These are phyloP conservation scores for sweet orange (Citrus sinensis) DNA, from an alignment of 345 rosid species.

Conservation along the genomic window DVS_A1.0 CM039162.1:19137501-19138000, in stretches of 20 bases:
- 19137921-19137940: not conserved
- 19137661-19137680: slow-evolving; percentile 71
- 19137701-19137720: slow-evolving; percentile 60
- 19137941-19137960: not conserved
- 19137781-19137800: slow-evolving; percentile 60
- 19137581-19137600: slow-evolving; percentile 74
- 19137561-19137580: slow-evolving; percentile 78
- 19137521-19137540: slow-evolving; percentile 79
- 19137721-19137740: slow-evolving; percentile 56
- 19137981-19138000: not conserved
- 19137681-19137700: slow-evolving; percentile 65
- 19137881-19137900: not conserved
- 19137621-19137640: slow-evolving; percentile 57
- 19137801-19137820: slow-evolving; percentile 69
- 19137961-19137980: not conserved
- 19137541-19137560: slow-evolving; percentile 60
- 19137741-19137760: slow-evolving; percentile 58
- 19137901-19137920: not conserved
- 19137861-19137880: not conserved
- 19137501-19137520: slow-evolving; percentile 69
- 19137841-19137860: slow-evolving; percentile 52
- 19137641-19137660: slow-evolving; percentile 71
- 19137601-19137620: slow-evolving; percentile 77
- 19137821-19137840: slow-evolving; percentile 77
- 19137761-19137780: slow-evolving; percentile 53